phyloP scores from a whole-genome alignment of 306 rosid genomes.

The Trifolium pratense region DNA sequence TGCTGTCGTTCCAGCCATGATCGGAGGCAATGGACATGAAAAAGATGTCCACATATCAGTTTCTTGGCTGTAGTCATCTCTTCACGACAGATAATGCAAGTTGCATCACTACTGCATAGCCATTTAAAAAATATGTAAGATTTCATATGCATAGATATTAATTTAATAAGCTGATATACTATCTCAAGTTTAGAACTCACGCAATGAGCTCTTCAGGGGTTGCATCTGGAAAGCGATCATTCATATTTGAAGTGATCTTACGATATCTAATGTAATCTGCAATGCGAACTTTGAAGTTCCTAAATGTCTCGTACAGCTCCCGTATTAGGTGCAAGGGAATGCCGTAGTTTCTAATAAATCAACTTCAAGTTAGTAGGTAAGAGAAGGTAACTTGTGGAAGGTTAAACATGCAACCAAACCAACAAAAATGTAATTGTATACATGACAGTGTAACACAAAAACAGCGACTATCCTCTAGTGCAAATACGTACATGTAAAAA shows the following conservation, averaged over 20 bases:
- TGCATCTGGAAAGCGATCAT: constrained; percentile 96
- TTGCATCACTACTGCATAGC: constrained; percentile 86
- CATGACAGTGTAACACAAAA: constrained; percentile 21
- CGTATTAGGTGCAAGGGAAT: constrained; percentile 97
- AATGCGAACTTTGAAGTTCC: constrained; percentile 89
- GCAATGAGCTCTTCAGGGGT: constrained; percentile 91
- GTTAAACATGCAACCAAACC: constrained; percentile 27
- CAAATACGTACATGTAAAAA: constrained; percentile 21
- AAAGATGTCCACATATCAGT: constrained; percentile 92
- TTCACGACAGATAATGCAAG: constrained; percentile 98
- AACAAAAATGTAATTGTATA: constrained; percentile 15
- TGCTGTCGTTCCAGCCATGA: constrained; percentile 99
- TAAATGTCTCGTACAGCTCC: constrained; percentile 96
- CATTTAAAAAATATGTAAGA: constrained; percentile 33
- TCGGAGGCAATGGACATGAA: constrained; percentile 95
- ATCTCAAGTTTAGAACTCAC: constrained; percentile 60
- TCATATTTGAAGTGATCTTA: constrained; percentile 98
- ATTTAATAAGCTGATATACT: constrained; percentile 21
- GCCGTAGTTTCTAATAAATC: constrained; percentile 74
- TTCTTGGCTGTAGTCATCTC: constrained; percentile 98
- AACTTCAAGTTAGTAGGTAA: constrained; percentile 41
- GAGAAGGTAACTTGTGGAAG: constrained; percentile 15
- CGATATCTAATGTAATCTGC: constrained; percentile 91
- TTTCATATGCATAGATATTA: constrained; percentile 28
- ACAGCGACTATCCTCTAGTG: neutral